Base-by-base conservation (phyloP, 805 yeast species). In the Metschnikowia henanensis region DNA sequence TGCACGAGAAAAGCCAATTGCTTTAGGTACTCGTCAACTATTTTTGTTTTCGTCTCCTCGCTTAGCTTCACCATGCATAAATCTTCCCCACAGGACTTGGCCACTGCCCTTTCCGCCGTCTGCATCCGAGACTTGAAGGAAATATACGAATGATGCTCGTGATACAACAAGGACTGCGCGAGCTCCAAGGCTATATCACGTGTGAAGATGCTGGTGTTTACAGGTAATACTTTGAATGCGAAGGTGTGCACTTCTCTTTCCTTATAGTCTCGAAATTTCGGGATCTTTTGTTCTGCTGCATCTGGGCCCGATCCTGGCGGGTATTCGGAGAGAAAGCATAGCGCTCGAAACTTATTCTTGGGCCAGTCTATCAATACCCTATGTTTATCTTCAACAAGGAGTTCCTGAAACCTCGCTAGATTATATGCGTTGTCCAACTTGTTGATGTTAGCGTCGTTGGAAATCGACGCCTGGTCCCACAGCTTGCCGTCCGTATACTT, bases 311-410 rank as follows among this genome's bases (percentile, higher is more conserved):
- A n/a, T n/a, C n/a, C n/a, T n/a, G 4, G 26, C 3, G 89, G 87
- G 7, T 47, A 44, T 20, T 66, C 79, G 3, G 80, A 65, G 18
- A 84, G 60, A 4, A 84, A 70, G 51, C 86, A 75, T 55, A 77
- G 59, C 1, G 86, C 68, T 42, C 92, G 66, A 59, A 82, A 83
- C 60, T 79, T 77, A 66, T 84, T 84, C 56, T 82, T 83, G 36
- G 70, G 58, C 74, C 81, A 84, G 57, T 84, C 91, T 16, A 81
- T 72, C 43, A 83, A 65, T 10, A 84, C 80, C 20, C 90, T 68
- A 57, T 83, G 81, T 43, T 82, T 83, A 59, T 84, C 87, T 12
- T 63, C 49, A n/a, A 68, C 43, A 33, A 84, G 47, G 6, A 62
- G 50, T 8, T 55, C 48, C 37, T 70, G 68, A 52, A 84, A 80